Evolutionary conservation across 2,329 filamentous ascomycete species (phyloP).

Genomic region (Periconia sp.): DNA sequence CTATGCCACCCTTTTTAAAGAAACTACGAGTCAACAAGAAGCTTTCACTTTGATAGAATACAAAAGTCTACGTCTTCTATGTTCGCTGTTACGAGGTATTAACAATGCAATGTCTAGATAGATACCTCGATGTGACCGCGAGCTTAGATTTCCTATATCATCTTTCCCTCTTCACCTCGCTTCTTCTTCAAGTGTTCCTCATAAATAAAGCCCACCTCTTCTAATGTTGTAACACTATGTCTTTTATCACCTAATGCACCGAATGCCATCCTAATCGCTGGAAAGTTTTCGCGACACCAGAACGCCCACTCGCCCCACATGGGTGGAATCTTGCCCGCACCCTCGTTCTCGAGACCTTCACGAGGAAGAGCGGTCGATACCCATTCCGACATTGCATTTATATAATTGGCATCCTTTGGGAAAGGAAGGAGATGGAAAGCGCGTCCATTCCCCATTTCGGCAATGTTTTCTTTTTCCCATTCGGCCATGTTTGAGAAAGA

Average conservation of each 20-base stretch:
- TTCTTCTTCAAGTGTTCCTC: conserved; percentile 33
- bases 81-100: no score
- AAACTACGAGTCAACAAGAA: no score
- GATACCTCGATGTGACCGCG: no score
- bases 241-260: conserved; percentile 66
- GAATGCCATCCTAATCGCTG: conserved; percentile 75
- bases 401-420: conserved; percentile 70
- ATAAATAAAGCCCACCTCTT: conserved; percentile 75
- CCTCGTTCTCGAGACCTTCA: conserved; percentile 50
- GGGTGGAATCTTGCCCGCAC: conserved; percentile 69
- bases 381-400: conserved; percentile 73
- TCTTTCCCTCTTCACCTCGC: no score
- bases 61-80: no score
- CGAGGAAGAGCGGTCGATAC: conserved; percentile 52
- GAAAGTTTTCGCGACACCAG: conserved; percentile 74
- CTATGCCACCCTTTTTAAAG: no score
- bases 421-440: conserved; percentile 63
- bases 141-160: no score
- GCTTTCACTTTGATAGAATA: no score
- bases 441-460: conserved; percentile 54
- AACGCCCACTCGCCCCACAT: conserved; percentile 73
- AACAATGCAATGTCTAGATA: no score
- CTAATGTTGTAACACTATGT: conserved; percentile 64
- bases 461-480: conserved; percentile 64
- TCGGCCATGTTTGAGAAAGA: conserved; percentile 65